Conservation (phyloP, 2,329 filamentous ascomycete genomes). For the Aspergillus amoenus region DNA sequence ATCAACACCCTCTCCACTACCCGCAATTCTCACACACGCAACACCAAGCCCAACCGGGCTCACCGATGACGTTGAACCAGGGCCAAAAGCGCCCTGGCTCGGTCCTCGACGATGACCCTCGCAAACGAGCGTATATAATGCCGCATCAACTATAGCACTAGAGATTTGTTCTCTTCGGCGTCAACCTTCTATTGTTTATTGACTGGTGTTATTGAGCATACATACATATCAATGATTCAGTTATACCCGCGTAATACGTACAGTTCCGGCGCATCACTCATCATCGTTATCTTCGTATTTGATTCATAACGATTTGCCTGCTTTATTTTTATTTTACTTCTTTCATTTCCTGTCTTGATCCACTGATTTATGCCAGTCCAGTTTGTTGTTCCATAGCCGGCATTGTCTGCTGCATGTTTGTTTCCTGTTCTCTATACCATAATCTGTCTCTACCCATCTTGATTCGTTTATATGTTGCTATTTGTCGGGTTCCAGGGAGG, state of each 20-base stretch:
- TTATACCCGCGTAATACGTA: neutral
- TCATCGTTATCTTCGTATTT: neutral
- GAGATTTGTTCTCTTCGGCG: neutral
- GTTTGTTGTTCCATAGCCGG: neutral
- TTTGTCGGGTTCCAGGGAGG: neutral
- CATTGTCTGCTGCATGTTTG: neutral
- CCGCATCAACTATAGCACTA: slow-evolving; percentile 18
- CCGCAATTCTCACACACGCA: slow-evolving; percentile 15
- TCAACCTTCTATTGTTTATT: neutral
- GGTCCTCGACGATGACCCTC: slow-evolving; percentile 20
- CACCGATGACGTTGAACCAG: slow-evolving; percentile 20
- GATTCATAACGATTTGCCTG: neutral
- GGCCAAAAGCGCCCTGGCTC: slow-evolving; percentile 19
- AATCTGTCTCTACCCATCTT: neutral
- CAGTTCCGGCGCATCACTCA: neutral
- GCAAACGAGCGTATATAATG: slow-evolving; percentile 23
- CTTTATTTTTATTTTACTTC: neutral
- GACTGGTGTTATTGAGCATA: neutral
- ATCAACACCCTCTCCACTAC: slow-evolving; percentile 8
- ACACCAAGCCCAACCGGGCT: slow-evolving; percentile 12
- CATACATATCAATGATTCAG: neutral
- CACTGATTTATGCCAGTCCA: neutral
- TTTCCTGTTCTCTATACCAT: neutral
- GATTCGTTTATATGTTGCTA: neutral
- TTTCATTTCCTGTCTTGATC: neutral